Percentiles rank a stretch among this genome's conserved stretches.
Evolutionary conservation across 805 yeast species (phyloP).

Genomic region (Millerozyma acaciae): DNA sequence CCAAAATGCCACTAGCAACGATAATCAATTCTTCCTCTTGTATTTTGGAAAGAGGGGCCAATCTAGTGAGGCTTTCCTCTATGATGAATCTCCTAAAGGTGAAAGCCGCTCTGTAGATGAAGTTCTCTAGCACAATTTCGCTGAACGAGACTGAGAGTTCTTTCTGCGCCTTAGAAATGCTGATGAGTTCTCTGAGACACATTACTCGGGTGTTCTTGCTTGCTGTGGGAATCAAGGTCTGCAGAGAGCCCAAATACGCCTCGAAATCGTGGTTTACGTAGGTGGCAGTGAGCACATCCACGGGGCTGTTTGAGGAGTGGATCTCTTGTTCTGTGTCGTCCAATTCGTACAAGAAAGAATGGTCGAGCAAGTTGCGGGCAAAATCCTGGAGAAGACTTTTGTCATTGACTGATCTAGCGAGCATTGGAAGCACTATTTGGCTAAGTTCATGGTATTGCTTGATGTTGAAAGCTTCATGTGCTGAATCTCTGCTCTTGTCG

Average conservation of each 20-base stretch:
- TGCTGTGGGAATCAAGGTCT: conserved; percentile 38
- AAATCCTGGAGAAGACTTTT: conserved; percentile 37
- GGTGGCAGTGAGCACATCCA: conserved; percentile 33
- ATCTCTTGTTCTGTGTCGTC: conserved; percentile 48
- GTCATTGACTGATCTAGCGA: conserved; percentile 16
- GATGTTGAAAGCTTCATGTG: conserved; percentile 44
- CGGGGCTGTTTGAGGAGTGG: conserved; percentile 14
- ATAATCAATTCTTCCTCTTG: conserved; percentile 60
- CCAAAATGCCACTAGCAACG: conserved; percentile 37
- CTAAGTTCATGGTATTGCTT: conserved; percentile 42
- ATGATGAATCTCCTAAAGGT: conserved; percentile 60
- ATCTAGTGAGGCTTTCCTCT: conserved; percentile 55
- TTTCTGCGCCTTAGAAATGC: conserved; percentile 19
- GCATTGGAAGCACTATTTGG: conserved; percentile 36
- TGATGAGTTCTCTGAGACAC: conserved; percentile 55
- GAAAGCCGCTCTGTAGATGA: conserved; percentile 56
- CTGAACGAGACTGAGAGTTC: conserved; percentile 19
- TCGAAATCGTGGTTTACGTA: conserved; percentile 43
- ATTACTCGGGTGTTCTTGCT: conserved; percentile 48
- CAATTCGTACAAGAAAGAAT: conserved; percentile 56
- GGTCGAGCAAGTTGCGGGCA: conserved; percentile 48
- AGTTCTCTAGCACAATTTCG: conserved; percentile 26
- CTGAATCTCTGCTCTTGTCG: conserved; percentile 17
- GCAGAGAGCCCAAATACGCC: conserved; percentile 61
- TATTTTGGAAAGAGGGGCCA: conserved; percentile 61